Conservation (phyloP, 805 yeast genomes). For the Candida peoriensis region DNA sequence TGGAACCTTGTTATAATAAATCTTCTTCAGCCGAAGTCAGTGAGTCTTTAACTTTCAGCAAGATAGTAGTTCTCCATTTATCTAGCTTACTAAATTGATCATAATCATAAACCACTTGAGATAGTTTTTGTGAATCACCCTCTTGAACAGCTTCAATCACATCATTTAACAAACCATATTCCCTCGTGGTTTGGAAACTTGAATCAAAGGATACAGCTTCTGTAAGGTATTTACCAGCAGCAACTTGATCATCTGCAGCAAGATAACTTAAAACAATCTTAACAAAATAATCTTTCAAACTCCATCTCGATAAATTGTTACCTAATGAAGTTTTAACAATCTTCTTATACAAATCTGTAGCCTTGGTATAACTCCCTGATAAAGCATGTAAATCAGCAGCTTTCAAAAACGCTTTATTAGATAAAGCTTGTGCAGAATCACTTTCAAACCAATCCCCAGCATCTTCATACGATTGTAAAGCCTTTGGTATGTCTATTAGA, state of each 20-base stretch:
- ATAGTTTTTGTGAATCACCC: constrained; percentile 73
- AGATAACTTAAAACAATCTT: constrained; percentile 79
- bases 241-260: constrained; percentile 82
- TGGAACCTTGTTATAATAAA: constrained; percentile 24
- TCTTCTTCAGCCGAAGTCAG: constrained; percentile 75
- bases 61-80: constrained; percentile 80
- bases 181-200: constrained; percentile 69
- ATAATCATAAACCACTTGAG: constrained; percentile 70
- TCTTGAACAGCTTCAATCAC: constrained; percentile 69
- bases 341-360: constrained; percentile 70
- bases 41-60: constrained; percentile 73
- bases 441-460: constrained; percentile 96
- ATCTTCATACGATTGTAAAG: constrained; percentile 75
- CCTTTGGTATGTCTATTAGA: constrained; percentile 59
- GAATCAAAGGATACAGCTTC: constrained; percentile 69
- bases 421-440: constrained; percentile 87
- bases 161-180: constrained; percentile 60
- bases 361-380: constrained; percentile 66
- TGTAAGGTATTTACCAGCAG: constrained; percentile 69
- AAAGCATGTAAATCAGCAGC: constrained; percentile 86
- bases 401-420: constrained; percentile 82
- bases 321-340: constrained; percentile 73
- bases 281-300: constrained; percentile 84
- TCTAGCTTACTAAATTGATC: constrained; percentile 89
- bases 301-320: constrained; percentile 80